Base-by-base conservation (phyloP, 1,139 yeast species). In the Saccharomycopsis crataegensis region DNA sequence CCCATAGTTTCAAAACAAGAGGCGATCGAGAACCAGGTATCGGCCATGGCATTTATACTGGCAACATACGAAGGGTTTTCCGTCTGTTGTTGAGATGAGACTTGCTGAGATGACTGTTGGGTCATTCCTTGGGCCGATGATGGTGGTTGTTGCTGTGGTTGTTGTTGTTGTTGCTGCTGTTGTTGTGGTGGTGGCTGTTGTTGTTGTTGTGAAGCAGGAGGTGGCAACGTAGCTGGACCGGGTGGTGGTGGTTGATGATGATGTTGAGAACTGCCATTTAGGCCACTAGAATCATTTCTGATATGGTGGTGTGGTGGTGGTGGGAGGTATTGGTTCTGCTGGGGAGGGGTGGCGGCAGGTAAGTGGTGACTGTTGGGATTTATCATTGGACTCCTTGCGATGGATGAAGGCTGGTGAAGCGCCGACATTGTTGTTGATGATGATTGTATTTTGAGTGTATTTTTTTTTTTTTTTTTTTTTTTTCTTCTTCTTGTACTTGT, bases 21-120 rank as follows among this genome's bases (percentile, higher is more conserved):
- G 34, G 97, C 96, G 55, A 91, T 83, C 16, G 96, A 93, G 50
- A 89, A 73, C 98, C 98, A 93, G 7, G 96, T 87, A 55, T 90
- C 94, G 3, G 91, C 86, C 37, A 93, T 88, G 9, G 52, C 58
- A 17, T 56, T 43, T 16, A 57, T 48, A 42, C 57, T 49, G 9
- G 55, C 47, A 41, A 58, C 51, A 48, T 55, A 49, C 33, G 48
- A 49, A 37, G 45, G 44, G 46, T 50, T 45, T 50, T 8, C 16
- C 49, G 38, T 55, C 14, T 36, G 58, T 14, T 48, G 58, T 42
- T 52, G 62, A 32, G 58, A 44, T 22, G 55, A 53, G 28, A 50
- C 48, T 34, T 34, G 51, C 12, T 38, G 48, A 3, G 40, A 11
- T 11, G 11, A 50, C 42, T 32, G 52, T 32, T 36, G 52, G 46